Percentiles rank a stretch among this genome's conserved stretches.
Conservation (phyloP, 306 rosid species). For the Corylus heterophylla region DNA sequence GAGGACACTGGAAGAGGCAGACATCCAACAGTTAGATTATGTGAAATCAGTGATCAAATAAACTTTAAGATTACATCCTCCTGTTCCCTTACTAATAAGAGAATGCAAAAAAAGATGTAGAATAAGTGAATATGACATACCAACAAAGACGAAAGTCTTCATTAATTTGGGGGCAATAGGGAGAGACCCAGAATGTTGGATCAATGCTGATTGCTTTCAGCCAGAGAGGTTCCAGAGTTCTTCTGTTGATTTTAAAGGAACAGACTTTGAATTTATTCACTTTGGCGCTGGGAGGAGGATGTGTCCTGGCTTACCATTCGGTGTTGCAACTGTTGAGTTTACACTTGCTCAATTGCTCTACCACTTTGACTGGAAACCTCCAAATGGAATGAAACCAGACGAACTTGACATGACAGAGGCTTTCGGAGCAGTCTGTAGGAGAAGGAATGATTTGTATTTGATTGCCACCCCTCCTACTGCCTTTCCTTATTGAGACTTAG, state of each 20-base stretch:
- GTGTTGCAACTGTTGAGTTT: conserved; percentile 21
- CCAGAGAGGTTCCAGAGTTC: conserved; percentile 35
- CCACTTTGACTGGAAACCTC: conserved; percentile 36
- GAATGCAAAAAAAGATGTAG: conserved; percentile 16
- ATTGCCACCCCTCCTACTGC: conserved; percentile 5
- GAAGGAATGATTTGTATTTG: conserved; percentile 16
- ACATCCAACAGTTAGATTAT: background rate
- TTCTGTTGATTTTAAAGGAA: conserved; percentile 24
- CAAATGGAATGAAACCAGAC: conserved; percentile 24
- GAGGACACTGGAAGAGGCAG: background rate
- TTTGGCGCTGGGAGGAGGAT: conserved; percentile 39
- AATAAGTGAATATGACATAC: conserved; percentile 12
- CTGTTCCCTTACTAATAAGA: conserved; percentile 29
- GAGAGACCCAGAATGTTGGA: conserved; percentile 26
- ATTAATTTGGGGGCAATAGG: conserved; percentile 6
- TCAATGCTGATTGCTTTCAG: conserved; percentile 27
- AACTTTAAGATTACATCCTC: conserved; percentile 34
- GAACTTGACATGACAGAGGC: conserved; percentile 36
- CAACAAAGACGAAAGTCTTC: background rate
- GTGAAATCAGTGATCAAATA: conserved; percentile 33
- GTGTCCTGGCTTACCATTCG: conserved; percentile 35
- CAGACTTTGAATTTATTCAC: conserved; percentile 28
- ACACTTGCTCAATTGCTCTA: conserved; percentile 19
- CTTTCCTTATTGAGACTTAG: background rate
- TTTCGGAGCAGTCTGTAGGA: background rate